These are phyloP conservation scores for Beauveria medogensis DNA, from an alignment of 2,329 filamentous ascomycete genomes.

Conservation along the genomic window DNA sequence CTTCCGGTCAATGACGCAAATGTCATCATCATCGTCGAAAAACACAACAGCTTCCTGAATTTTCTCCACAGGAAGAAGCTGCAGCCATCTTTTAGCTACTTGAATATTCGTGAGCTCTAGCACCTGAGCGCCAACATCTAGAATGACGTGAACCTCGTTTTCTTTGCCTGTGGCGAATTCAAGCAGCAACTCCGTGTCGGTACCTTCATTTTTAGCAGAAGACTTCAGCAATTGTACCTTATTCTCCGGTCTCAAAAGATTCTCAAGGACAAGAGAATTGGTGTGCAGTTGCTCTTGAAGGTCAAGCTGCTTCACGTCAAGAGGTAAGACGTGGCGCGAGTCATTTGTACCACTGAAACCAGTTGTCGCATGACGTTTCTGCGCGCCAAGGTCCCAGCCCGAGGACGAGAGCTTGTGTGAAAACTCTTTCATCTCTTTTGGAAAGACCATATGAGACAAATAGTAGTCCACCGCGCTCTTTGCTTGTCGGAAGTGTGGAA, in stretches of 20 bases:
- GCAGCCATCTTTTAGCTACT: conserved; percentile 48
- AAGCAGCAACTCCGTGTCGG: conserved; percentile 35
- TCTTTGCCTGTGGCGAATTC: background rate
- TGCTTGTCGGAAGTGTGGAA: conserved; percentile 41
- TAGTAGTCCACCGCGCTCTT: conserved; percentile 57
- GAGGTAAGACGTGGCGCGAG: conserved; percentile 46
- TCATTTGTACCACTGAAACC: conserved; percentile 69
- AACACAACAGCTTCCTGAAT: conserved; percentile 38
- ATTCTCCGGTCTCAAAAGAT: conserved; percentile 50
- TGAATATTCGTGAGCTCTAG: conserved; percentile 52
- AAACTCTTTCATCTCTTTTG: conserved; percentile 55
- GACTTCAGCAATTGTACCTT: conserved; percentile 18
- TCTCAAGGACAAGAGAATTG: conserved; percentile 56
- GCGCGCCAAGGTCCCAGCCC: conserved; percentile 55
- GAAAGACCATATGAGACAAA: conserved; percentile 49
- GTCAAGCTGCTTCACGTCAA: conserved; percentile 31
- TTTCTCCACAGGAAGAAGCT: background rate
- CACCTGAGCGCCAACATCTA: conserved; percentile 66
- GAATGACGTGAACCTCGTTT: conserved; percentile 45
- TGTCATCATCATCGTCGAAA: conserved; percentile 47
- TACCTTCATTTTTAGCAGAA: background rate
- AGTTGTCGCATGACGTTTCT: conserved; percentile 41
- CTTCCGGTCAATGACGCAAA: conserved; percentile 43
- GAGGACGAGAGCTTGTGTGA: conserved; percentile 55
- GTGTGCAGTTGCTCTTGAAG: conserved; percentile 47